These are phyloP conservation scores for Achlya hypogyna DNA, from an alignment of 352 stramenopile species.

Conservation along the genomic window DNA sequence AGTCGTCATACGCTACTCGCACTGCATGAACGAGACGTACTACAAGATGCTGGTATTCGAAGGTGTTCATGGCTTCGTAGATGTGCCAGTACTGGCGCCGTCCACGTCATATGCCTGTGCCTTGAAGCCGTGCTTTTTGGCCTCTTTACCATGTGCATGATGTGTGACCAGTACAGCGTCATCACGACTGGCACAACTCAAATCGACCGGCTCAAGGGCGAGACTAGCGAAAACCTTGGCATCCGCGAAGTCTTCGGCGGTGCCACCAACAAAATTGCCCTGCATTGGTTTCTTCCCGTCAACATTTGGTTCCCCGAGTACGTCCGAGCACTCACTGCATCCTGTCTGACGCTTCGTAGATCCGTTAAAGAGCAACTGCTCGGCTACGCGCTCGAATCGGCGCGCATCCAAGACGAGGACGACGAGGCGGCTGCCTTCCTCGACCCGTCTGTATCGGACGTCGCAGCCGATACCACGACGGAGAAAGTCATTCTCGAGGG, in stretches of 20 bases:
- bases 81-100: constrained; percentile 59
- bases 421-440: constrained; percentile 56
- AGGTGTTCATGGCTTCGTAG: constrained; percentile 22
- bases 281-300: constrained; percentile 76
- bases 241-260: constrained; percentile 80
- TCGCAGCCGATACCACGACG: constrained; percentile 48
- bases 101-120: constrained; percentile 78
- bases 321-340: constrained; percentile 13
- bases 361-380: constrained; percentile 77
- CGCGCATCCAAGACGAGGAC: constrained; percentile 50
- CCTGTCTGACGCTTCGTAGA: constrained; percentile 22
- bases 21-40: constrained; percentile 77
- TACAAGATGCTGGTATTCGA: constrained; percentile 9
- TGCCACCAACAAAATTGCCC: constrained; percentile 37
- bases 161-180: constrained; percentile 97
- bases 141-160: constrained; percentile 98
- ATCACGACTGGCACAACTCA: constrained; percentile 93
- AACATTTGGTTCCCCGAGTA: constrained; percentile 83
- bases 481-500: constrained; percentile 37
- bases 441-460: constrained; percentile 56
- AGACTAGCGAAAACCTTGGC: constrained; percentile 56
- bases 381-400: constrained; percentile 65
- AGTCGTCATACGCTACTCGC: constrained; percentile 84
- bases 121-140: constrained; percentile 92
- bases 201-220: constrained; percentile 96